These are phyloP conservation scores for Penicillium polonicum DNA, from an alignment of 2,329 filamentous ascomycete species.

Conservation along the genomic window DNA sequence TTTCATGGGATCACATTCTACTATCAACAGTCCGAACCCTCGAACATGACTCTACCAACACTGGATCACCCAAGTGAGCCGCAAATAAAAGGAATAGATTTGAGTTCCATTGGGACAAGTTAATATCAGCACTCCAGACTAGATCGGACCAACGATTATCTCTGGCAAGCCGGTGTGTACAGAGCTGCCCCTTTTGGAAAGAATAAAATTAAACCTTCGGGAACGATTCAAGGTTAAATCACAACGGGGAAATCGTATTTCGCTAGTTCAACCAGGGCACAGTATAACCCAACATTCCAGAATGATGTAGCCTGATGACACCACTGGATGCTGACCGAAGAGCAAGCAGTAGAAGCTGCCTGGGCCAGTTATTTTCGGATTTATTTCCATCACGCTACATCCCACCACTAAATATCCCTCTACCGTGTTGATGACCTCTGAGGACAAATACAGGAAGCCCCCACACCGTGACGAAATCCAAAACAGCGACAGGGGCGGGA, in stretches of 20 bases:
- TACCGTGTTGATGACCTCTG: slow-evolving; percentile 42
- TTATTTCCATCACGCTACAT: background rate
- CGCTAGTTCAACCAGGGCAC: background rate
- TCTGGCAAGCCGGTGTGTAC: too few relatives aligned
- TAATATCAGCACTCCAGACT: background rate
- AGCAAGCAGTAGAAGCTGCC: background rate
- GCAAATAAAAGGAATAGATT: too few relatives aligned
- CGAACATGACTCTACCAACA: too few relatives aligned
- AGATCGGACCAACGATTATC: background rate
- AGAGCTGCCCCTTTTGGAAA: too few relatives aligned
- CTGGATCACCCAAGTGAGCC: too few relatives aligned
- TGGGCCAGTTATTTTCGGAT: background rate
- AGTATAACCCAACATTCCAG: background rate
- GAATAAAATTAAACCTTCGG: background rate
- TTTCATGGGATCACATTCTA: too few relatives aligned
- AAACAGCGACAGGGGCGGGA: slow-evolving; percentile 47
- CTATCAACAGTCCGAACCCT: too few relatives aligned
- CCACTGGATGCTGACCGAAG: background rate
- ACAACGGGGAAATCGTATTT: background rate
- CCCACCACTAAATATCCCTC: background rate
- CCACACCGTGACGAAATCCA: slow-evolving; percentile 48
- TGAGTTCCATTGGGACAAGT: background rate
- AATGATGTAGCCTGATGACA: background rate
- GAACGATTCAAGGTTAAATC: background rate
- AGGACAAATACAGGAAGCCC: slow-evolving; percentile 50